Base-by-base conservation (phyloP, 1,139 yeast genomes). In the Wickerhamomyces sp. region DNA sequence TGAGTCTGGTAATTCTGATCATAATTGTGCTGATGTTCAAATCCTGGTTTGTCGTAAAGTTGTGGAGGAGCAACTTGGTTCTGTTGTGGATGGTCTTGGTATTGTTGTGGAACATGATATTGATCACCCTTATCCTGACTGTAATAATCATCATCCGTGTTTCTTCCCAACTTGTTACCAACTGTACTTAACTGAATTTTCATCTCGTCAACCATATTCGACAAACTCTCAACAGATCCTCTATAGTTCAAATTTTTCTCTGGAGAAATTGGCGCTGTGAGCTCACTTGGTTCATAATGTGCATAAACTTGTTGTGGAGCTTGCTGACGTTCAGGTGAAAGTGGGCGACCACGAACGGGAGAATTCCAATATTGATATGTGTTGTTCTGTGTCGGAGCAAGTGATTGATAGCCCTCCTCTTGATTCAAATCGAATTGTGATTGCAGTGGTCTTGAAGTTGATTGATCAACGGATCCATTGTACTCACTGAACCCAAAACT, bases 181-280 rank as follows among this genome's bases (percentile, higher is more conserved):
- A 46, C 47, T 6, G 44, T 40, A 20, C 39, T 44, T 24, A 51
- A 54, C 31, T 49, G 52, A 2, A 52, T 25, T 24, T 58, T 50
- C 53, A 61, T 50, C 18, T 58, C 49, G 31, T 59, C 62, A n/a
- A 61, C 61, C 61, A 61, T 55, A 8, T 44, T 20, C 1, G 44
- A 29, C 23, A 48, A 25, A 31, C 41, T 38, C 21, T 47, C 50
- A 16, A 42, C 37, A 1, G 53, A 45, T 1, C 37, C 41, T 25
- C 33, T 25, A 22, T 35, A 16, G 10, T 14, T 19, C 21, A 16
- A 17, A 16, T 15, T 9, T 4, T 31, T 23, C 12, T 25, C 21
- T 6, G 26, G 33, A 8, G 35, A 30, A n/a, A n/a, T n/a, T n/a
- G n/a, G n/a, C n/a, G n/a, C n/a, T 15, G 24, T 24, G 15, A 14